phyloP scores from a whole-genome alignment of 225 moss, liverwort and hornwort genomes.

The Sphagnum contortum region DNA sequence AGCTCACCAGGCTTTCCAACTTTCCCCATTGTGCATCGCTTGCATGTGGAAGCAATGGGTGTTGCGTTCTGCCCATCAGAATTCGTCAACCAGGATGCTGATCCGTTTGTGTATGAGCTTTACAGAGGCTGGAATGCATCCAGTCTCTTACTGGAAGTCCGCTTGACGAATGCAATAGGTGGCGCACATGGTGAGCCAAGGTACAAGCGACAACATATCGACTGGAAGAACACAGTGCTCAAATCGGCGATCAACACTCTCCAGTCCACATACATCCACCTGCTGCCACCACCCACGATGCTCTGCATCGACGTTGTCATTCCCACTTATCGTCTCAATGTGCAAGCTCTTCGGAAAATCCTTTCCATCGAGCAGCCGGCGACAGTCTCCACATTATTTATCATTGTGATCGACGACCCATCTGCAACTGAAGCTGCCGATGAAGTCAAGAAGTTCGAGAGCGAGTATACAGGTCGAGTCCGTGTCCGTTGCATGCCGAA shows the following conservation, averaged over 20 bases:
- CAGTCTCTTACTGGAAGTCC: constrained; percentile 1
- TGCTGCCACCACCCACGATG: constrained; percentile 13
- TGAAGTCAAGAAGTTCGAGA: constrained; percentile 6
- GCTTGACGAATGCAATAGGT: constrained; percentile 12
- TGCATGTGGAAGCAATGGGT: constrained; percentile 22
- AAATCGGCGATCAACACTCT: constrained; percentile 2
- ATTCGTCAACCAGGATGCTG: constrained; percentile 27
- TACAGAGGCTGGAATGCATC: constrained; percentile 27
- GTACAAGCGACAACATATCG: constrained; percentile 10
- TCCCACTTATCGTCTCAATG: constrained; percentile 18
- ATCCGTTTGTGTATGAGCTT: constrained; percentile 29
- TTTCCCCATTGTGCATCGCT: constrained; percentile 20
- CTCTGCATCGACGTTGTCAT: constrained; percentile 24
- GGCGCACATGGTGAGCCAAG: constrained; percentile 11
- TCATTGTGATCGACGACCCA: constrained; percentile 21
- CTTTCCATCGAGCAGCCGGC: constrained; percentile 9
- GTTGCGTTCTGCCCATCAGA: constrained; percentile 11
- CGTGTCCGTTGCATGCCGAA: constrained; percentile 14
- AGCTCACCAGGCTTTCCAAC: constrained; percentile 27
- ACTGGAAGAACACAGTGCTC: constrained; percentile 18
- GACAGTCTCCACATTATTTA: constrained; percentile 10
- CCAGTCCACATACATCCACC: constrained; percentile 1
- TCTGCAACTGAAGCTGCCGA: neutral
- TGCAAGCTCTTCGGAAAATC: constrained; percentile 7
- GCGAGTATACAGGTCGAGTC: constrained; percentile 8